Percentiles rank a stretch among this genome's conserved stretches.
These are phyloP conservation scores for Tolypocladium tropicale DNA, from an alignment of 2,329 filamentous ascomycete genomes.

Conservation along the genomic window DNA sequence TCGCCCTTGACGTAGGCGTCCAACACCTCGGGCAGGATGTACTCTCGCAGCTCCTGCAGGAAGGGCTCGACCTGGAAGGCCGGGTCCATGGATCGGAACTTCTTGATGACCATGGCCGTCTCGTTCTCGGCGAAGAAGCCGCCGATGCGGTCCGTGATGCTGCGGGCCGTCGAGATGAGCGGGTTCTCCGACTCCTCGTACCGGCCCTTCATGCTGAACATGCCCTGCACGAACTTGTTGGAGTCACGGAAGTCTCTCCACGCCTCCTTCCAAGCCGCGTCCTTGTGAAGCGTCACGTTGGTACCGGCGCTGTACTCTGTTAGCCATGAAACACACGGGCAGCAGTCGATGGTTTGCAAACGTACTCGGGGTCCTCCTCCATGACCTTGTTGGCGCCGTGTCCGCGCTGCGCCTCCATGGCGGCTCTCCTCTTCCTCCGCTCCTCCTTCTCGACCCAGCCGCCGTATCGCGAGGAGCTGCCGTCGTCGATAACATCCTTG, in stretches of 20 bases:
- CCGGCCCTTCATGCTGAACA: constrained; percentile 75
- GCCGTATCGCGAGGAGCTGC: constrained; percentile 89
- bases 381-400: constrained; percentile 43
- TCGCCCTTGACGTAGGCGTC: constrained; percentile 98
- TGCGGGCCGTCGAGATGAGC: constrained; percentile 81
- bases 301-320: constrained; percentile 64
- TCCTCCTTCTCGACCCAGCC: constrained; percentile 97
- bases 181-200: constrained; percentile 98
- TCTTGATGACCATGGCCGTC: constrained; percentile 95
- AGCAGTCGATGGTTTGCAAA: constrained; percentile 8
- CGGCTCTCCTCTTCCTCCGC: constrained; percentile 67
- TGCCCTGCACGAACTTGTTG: constrained; percentile 76
- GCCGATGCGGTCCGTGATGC: constrained; percentile 84
- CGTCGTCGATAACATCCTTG: constrained; percentile 93
- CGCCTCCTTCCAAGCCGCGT: constrained; percentile 95
- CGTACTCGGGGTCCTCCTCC: constrained; percentile 83
- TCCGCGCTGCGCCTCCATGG: constrained; percentile 53
- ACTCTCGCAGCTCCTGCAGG: constrained; percentile 89
- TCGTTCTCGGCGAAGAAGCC: constrained; percentile 99
- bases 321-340: neutral
- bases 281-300: constrained; percentile 91
- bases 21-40: constrained; percentile 92
- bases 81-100: constrained; percentile 92
- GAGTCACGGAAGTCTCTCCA: constrained; percentile 92
- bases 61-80: constrained; percentile 92